phyloP scores from a whole-genome alignment of 176 grass and related monocot species.

The Rhynchospora tenuis region DNA sequence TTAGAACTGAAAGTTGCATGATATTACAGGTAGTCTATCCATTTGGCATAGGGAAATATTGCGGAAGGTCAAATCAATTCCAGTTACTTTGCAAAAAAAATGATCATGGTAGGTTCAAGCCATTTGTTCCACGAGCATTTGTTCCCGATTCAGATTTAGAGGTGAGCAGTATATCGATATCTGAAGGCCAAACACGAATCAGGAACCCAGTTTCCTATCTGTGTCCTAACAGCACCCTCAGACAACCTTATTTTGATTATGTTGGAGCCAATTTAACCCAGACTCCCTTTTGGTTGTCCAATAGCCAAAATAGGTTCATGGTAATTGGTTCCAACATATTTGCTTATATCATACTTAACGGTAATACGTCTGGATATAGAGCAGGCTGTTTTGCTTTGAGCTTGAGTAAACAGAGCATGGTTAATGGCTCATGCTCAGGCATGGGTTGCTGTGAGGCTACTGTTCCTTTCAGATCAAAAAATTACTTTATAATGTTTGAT shows the following conservation, averaged over 20 bases:
- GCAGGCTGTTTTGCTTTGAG: conserved; percentile 25
- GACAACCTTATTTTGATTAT: too few relatives aligned
- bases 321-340: conserved; percentile 26
- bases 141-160: too few relatives aligned
- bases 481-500: background rate
- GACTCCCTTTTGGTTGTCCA: background rate
- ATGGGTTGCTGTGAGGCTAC: conserved; percentile 27
- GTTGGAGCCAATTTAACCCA: too few relatives aligned
- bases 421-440: conserved; percentile 6
- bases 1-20: too few relatives aligned
- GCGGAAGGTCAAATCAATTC: background rate
- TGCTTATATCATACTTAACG: background rate
- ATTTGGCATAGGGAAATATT: background rate
- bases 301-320: conserved; percentile 29
- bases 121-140: too few relatives aligned
- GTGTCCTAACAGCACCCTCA: too few relatives aligned
- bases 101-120: too few relatives aligned
- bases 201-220: too few relatives aligned
- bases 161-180: too few relatives aligned
- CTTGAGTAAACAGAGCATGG: background rate
- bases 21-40: too few relatives aligned
- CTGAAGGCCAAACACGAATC: too few relatives aligned
- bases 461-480: background rate
- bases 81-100: too few relatives aligned
- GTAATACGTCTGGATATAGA: background rate